Percentiles rank a stretch among this genome's conserved stretches.
Conservation (phyloP, 1,284 basidiomycete species). For the Puccinia novopanici region DNA sequence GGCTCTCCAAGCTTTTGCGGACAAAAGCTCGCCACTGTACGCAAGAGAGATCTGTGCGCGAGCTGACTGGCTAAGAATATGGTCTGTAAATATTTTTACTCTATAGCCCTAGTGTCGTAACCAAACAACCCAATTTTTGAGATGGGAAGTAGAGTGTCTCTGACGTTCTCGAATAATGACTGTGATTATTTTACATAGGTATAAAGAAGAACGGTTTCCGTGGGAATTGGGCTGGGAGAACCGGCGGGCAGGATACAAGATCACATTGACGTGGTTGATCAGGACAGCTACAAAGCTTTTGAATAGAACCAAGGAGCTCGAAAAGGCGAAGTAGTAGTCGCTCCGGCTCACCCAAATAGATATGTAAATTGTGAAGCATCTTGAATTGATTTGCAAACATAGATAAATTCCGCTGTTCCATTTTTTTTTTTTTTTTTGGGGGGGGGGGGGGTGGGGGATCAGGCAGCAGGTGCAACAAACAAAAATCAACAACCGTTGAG, state of each 20-base stretch:
- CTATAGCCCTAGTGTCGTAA: no score
- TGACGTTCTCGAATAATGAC: background rate
- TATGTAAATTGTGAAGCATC: no score
- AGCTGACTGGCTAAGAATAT: conserved; percentile 34
- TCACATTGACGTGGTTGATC: conserved; percentile 18
- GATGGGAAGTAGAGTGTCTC: background rate
- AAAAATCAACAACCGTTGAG: no score
- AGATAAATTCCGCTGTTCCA: no score
- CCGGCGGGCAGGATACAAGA: background rate
- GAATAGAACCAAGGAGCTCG: background rate
- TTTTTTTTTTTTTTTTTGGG: no score
- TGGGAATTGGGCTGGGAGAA: conserved; percentile 40
- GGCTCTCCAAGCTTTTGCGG: conserved; percentile 29
- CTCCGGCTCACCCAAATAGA: no score
- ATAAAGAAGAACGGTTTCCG: conserved; percentile 43
- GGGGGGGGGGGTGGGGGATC: no score
- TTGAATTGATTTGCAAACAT: no score
- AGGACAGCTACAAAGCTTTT: conserved; percentile 2
- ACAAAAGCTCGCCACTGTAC: conserved; percentile 11
- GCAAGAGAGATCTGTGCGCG: conserved; percentile 13
- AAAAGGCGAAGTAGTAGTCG: conserved; percentile 6
- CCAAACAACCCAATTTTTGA: no score
- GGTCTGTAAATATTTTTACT: conserved; percentile 5
- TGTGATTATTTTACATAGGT: conserved; percentile 31
- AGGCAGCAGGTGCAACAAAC: no score